A percentile compares a stretch with the other conserved stretches of the same genome.
Conservation (phyloP, 192 early-diverging fungal genomes). For the Linnemannia elongata region DNA sequence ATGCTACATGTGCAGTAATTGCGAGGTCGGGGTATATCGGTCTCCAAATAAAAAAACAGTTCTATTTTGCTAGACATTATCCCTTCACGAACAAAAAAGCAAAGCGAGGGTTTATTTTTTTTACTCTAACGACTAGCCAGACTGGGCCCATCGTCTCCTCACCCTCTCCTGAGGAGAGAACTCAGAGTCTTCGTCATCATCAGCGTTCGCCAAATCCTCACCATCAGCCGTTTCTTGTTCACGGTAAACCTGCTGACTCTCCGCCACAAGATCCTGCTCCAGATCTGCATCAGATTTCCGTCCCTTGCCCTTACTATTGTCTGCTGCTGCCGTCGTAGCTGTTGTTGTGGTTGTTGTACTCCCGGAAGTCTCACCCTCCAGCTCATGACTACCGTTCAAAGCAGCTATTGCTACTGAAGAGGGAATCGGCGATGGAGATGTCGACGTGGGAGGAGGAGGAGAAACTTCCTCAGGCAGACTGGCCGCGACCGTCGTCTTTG, state of each 20-base stretch:
- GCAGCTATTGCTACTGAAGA: neutral
- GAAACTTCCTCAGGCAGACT: neutral
- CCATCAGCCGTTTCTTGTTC: constrained; percentile 7
- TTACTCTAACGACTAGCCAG: constrained; percentile 5
- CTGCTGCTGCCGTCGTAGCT: neutral
- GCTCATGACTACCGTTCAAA: neutral
- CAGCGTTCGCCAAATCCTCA: neutral
- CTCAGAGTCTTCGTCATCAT: constrained; percentile 30
- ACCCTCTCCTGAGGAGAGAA: constrained; percentile 52
- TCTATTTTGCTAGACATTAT: no score
- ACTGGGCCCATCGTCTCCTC: constrained; percentile 30
- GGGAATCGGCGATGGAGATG: constrained; percentile 4
- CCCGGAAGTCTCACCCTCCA: neutral
- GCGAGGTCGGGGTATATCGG: no score
- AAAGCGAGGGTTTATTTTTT: neutral
- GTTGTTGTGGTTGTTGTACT: neutral
- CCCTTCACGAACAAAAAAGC: neutral
- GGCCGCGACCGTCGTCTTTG: no score
- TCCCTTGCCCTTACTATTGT: constrained; percentile 41
- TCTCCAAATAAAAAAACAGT: no score
- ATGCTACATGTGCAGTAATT: no score
- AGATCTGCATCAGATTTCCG: constrained; percentile 31
- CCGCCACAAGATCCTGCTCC: neutral
- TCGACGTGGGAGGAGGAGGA: constrained; percentile 1
- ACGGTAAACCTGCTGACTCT: neutral